Conservation (phyloP, 495 filamentous ascomycete species). For the Hypoxylon fragiforme region DNA sequence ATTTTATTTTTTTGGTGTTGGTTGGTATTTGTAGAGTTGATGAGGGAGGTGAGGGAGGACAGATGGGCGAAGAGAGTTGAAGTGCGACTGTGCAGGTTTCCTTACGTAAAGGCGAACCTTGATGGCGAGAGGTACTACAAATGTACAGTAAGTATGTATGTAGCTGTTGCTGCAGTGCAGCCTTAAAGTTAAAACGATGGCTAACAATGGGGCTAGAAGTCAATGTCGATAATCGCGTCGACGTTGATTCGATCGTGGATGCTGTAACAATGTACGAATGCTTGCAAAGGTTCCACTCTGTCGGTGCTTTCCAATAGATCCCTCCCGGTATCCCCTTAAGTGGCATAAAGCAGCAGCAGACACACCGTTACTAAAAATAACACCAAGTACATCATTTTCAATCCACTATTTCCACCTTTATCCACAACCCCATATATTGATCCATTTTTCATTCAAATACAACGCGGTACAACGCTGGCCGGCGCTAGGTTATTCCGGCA, state of each 20-base stretch:
- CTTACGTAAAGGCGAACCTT: conserved; percentile 18
- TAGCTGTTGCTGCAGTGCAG: conserved; percentile 3
- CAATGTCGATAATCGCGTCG: conserved; percentile 6
- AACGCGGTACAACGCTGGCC: too few relatives aligned
- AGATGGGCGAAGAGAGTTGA: background rate
- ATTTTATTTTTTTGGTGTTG: background rate
- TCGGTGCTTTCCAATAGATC: conserved; percentile 10
- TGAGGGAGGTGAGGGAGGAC: background rate
- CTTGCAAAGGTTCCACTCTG: background rate
- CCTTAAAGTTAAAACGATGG: conserved; percentile 14
- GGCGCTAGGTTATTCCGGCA: too few relatives aligned
- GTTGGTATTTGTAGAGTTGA: background rate
- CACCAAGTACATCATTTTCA: too few relatives aligned
- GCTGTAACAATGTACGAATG: background rate
- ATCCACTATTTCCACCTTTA: too few relatives aligned
- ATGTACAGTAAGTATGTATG: too few relatives aligned
- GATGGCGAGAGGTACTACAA: conserved; percentile 19
- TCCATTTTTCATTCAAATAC: too few relatives aligned
- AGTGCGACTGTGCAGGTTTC: background rate
- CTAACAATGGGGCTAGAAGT: conserved; percentile 5
- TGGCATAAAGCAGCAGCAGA: too few relatives aligned
- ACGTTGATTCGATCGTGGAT: conserved; percentile 19
- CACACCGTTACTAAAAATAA: too few relatives aligned
- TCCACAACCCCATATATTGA: too few relatives aligned
- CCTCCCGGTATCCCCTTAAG: too few relatives aligned